Percentiles rank a stretch among this genome's conserved stretches.
Conservation (phyloP, 1,284 basidiomycete species). For the Pseudozyma tsukubaensis region DNA sequence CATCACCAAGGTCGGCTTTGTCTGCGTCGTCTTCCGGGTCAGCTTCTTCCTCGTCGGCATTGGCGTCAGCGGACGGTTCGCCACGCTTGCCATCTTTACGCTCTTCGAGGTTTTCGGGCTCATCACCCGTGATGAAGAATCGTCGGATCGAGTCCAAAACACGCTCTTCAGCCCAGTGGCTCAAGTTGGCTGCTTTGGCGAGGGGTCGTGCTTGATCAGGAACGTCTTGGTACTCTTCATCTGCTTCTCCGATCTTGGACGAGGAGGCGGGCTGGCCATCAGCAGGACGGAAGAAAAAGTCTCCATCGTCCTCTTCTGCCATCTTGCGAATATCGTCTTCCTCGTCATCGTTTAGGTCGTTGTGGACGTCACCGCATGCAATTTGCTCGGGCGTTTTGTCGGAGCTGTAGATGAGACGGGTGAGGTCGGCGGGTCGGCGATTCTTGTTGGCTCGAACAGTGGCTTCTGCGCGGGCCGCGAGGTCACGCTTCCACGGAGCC, state of each 20-base stretch:
- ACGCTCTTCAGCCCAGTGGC: constrained; percentile 84
- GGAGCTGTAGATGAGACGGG: constrained; percentile 84
- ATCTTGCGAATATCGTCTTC: constrained; percentile 34
- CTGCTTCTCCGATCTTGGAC: constrained; percentile 55
- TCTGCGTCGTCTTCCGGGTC: constrained; percentile 31
- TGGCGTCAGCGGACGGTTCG: constrained; percentile 35
- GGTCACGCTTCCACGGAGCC: constrained; percentile 82
- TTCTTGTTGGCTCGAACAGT: constrained; percentile 68
- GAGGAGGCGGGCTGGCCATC: constrained; percentile 68
- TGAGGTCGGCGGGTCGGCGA: constrained; percentile 76
- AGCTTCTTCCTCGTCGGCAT: constrained; percentile 67
- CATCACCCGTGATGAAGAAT: constrained; percentile 87
- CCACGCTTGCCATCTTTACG: constrained; percentile 43
- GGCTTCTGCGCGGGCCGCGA: constrained; percentile 75
- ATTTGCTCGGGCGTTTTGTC: constrained; percentile 80
- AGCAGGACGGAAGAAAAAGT: constrained; percentile 80
- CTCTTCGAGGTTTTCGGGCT: constrained; percentile 48
- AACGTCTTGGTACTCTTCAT: constrained; percentile 70
- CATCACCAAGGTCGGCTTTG: constrained; percentile 70
- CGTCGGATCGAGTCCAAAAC: constrained; percentile 85
- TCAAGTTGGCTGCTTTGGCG: constrained; percentile 72
- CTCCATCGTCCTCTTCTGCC: constrained; percentile 71
- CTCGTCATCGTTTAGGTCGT: constrained; percentile 12
- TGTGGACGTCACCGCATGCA: constrained; percentile 70
- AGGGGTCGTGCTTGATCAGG: constrained; percentile 79